These are phyloP conservation scores for Claviceps fusiformis DNA, from an alignment of 2,329 filamentous ascomycete species.

Conservation along the genomic window DNA sequence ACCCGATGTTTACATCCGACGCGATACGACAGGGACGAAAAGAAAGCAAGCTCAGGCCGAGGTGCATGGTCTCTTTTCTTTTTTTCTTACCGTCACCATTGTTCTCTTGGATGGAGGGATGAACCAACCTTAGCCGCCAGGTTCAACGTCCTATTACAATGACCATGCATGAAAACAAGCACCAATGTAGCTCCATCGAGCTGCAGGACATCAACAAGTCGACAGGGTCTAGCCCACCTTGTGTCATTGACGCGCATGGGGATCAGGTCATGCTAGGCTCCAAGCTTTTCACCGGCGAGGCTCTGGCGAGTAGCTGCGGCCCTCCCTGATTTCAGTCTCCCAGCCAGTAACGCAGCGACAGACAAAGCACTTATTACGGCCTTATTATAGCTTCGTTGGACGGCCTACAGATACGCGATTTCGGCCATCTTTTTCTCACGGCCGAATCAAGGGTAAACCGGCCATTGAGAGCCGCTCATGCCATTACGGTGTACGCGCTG, in stretches of 20 bases:
- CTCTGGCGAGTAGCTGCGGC: background rate
- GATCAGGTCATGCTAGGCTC: constrained; percentile 4
- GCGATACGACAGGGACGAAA: background rate
- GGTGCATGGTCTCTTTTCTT: too few relatives aligned
- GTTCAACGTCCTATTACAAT: background rate
- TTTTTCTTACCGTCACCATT: background rate
- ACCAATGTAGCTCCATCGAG: background rate
- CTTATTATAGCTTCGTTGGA: background rate
- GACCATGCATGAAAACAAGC: background rate
- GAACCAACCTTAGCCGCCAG: background rate
- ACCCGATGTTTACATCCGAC: background rate
- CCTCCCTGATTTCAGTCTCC: background rate
- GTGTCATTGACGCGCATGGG: constrained; percentile 9
- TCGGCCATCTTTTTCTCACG: background rate
- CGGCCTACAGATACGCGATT: background rate
- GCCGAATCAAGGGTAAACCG: background rate
- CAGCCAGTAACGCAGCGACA: background rate
- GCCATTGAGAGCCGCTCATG: background rate
- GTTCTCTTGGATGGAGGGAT: background rate
- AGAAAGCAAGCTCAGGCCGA: background rate
- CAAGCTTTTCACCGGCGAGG: background rate
- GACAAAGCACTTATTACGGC: background rate
- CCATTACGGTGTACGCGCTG: too few relatives aligned
- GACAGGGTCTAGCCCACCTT: background rate
- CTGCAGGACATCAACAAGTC: background rate